A percentile compares a stretch with the other conserved stretches of the same genome.
phyloP scores from a whole-genome alignment of 345 rosid genomes.

The Noccaea bulbosa region DNA sequence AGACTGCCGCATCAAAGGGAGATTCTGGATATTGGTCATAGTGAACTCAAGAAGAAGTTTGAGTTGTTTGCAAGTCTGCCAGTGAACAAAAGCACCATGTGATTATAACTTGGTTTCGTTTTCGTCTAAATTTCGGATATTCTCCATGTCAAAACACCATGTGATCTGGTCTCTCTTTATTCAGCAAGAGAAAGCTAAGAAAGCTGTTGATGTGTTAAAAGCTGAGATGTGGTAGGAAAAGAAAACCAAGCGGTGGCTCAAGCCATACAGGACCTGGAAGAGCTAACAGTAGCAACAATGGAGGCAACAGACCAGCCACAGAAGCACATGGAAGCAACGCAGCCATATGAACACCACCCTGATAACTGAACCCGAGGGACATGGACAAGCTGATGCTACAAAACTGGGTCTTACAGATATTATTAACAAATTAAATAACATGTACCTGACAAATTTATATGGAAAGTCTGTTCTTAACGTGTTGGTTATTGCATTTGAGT shows the following conservation, averaged over 20 bases:
- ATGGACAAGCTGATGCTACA: too few species aligned
- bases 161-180: constrained; percentile 16
- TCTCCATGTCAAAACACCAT: neutral
- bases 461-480: too few species aligned
- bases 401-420: too few species aligned
- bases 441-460: too few species aligned
- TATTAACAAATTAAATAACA: too few species aligned
- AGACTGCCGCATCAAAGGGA: constrained; percentile 13
- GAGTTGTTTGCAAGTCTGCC: constrained; percentile 62
- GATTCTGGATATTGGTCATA: constrained; percentile 39
- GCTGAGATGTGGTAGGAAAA: constrained; percentile 49
- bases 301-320: too few species aligned
- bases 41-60: constrained; percentile 66
- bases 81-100: constrained; percentile 4
- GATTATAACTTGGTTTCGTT: neutral
- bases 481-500: too few species aligned
- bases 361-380: too few species aligned
- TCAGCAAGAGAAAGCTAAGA: constrained; percentile 79
- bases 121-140: neutral
- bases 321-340: too few species aligned
- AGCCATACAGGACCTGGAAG: too few species aligned
- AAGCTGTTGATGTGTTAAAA: constrained; percentile 56
- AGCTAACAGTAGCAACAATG: too few species aligned
- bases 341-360: too few species aligned
- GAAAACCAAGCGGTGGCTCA: constrained; percentile 2